Base-by-base conservation (phyloP, 805 yeast genomes). In the Jamesozyma lodderae region DNA sequence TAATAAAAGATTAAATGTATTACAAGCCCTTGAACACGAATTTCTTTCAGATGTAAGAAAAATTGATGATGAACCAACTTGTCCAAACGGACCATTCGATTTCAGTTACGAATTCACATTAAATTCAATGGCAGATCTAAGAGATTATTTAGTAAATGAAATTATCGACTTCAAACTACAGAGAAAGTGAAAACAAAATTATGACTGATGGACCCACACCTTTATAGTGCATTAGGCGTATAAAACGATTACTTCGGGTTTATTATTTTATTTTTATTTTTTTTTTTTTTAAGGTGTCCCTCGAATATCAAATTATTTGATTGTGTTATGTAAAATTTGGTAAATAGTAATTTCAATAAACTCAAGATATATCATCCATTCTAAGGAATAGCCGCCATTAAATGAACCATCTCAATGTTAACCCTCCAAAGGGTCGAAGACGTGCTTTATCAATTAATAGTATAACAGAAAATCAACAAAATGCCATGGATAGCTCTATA, bases 31-130 rank as follows among this genome's bases (percentile, higher is more conserved):
- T 10, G 60, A 62, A 4, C 86, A 81, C 50, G 64, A 66, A 1
- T 83, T 70, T 51, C 63, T 86, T 7, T 53, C 49, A 10, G 51
- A 60, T 2, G 74, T 84, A 6, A 67, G 90, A 46, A 71, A 73
- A 43, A 39, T 49, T 0, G 63, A 64, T 11, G 77, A 73, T 38
- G 95, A 83, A 53, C 74, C 81, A 0, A 57, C 38, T 2, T 69
- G 80, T 40, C 47, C 55, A 0, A 52, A 54, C 2, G 59, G 62
- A 8, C 60, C 65, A 2, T 81, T 86, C 51, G 79, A 81, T 51
- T 81, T 81, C 49, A 69, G 75, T 23, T 83, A 80, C 55, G 96
- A 87, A 50, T 54, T 60, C 16, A 39, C 51, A 8, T 53, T 61
- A 3, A 47, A 46, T 8, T 55, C 66, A 7, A 58, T 72, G 53